These are phyloP conservation scores for Pichia cephalocereana DNA, from an alignment of 805 yeast genomes.

Conservation along the genomic window DNA sequence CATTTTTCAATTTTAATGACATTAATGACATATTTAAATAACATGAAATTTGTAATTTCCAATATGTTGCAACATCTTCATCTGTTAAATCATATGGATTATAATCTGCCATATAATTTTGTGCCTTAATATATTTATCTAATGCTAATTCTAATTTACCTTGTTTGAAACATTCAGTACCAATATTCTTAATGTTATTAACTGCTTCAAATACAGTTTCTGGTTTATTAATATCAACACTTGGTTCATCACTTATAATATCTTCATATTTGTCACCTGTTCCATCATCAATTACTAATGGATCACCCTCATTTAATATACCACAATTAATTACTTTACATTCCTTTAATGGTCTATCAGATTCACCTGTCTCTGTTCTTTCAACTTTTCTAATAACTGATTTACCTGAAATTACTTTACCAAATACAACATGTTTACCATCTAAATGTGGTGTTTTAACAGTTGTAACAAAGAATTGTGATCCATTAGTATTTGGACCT, in stretches of 20 bases:
- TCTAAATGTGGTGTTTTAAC: constrained; percentile 90
- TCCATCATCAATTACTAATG: constrained; percentile 52
- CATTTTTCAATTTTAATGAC: constrained; percentile 53
- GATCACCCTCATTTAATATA: constrained; percentile 51
- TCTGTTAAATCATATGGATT: constrained; percentile 60
- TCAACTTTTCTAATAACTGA: constrained; percentile 74
- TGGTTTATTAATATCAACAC: constrained; percentile 49
- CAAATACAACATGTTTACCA: constrained; percentile 95
- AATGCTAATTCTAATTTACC: constrained; percentile 50
- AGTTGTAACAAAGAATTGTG: constrained; percentile 91
- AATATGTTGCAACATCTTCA: constrained; percentile 40
- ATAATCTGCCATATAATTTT: constrained; percentile 58
- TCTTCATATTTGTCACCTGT: constrained; percentile 82
- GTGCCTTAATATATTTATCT: constrained; percentile 65
- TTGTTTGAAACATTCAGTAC: constrained; percentile 64
- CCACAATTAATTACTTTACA: constrained; percentile 78
- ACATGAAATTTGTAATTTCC: constrained; percentile 52
- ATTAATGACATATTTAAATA: constrained; percentile 68
- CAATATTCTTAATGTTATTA: constrained; percentile 59
- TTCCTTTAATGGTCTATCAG: constrained; percentile 63
- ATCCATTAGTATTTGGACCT: constrained; percentile 92
- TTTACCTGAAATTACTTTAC: constrained; percentile 78
- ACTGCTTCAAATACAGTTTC: constrained; percentile 61
- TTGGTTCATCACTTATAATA: constrained; percentile 62
- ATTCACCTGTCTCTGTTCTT: constrained; percentile 49